Conservation (phyloP, 345 rosid genomes). For the Pseudoturritis turrita region DNA sequence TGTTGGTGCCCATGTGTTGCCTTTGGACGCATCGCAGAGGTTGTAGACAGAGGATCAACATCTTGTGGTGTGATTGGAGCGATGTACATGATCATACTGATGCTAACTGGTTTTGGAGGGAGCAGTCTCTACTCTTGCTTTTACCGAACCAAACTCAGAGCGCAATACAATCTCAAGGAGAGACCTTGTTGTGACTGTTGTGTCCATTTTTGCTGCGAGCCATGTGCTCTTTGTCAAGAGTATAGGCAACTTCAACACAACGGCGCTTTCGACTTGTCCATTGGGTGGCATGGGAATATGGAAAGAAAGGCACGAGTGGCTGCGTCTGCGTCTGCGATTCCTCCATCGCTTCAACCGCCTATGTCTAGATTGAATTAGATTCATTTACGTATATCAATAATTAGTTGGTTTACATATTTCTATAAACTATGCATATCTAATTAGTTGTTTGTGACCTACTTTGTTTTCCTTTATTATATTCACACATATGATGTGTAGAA, state of each 20-base stretch:
- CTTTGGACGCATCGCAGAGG: constrained; percentile 60
- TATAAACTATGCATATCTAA: background rate
- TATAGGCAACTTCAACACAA: constrained; percentile 34
- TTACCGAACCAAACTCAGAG: constrained; percentile 32
- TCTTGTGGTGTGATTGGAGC: constrained; percentile 34
- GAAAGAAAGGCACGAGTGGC: constrained; percentile 41
- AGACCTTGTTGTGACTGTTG: constrained; percentile 34
- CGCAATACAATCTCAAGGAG: constrained; percentile 29
- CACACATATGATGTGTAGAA: background rate
- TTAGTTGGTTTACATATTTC: background rate
- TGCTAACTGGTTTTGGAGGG: constrained; percentile 23
- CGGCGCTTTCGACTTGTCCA: constrained; percentile 22
- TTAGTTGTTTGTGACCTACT: background rate
- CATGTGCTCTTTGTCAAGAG: constrained; percentile 38
- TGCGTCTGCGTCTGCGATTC: constrained; percentile 1
- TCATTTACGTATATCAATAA: background rate
- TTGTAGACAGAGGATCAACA: constrained; percentile 48
- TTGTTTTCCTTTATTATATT: background rate
- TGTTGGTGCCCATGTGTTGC: constrained; percentile 58
- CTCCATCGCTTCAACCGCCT: constrained; percentile 38
- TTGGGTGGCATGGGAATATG: constrained; percentile 76
- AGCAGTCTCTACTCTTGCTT: constrained; percentile 36
- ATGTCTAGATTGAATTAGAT: constrained; percentile 37
- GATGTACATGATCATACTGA: constrained; percentile 21
- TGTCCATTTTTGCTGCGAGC: constrained; percentile 34